Conservation (phyloP, 441 rosid genomes). For the Flueggea neowawraea region DNA sequence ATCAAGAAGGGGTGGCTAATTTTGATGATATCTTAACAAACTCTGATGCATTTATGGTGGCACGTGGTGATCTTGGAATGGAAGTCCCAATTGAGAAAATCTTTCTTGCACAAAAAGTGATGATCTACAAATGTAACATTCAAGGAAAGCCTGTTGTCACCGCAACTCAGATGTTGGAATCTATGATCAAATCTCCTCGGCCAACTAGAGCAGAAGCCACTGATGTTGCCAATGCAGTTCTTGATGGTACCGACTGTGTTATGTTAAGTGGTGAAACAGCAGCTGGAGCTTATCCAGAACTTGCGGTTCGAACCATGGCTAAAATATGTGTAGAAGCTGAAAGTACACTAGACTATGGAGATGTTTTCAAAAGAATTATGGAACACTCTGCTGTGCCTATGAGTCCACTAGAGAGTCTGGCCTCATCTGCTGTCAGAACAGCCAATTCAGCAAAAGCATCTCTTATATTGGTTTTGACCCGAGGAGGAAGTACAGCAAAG, state of each 20-base stretch:
- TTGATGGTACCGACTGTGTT: slow-evolving; percentile 94
- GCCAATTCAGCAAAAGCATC: slow-evolving; percentile 78
- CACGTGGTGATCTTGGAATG: slow-evolving; percentile 97
- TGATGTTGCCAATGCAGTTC: slow-evolving; percentile 96
- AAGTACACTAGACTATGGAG: slow-evolving; percentile 74
- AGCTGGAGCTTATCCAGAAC: slow-evolving; percentile 96
- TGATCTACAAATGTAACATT: slow-evolving; percentile 94
- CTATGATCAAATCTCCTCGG: slow-evolving; percentile 96
- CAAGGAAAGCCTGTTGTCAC: slow-evolving; percentile 97
- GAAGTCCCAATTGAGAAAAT: slow-evolving; percentile 97
- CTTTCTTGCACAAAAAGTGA: slow-evolving; percentile 92
- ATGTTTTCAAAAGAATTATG: slow-evolving; percentile 82
- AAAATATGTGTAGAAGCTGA: slow-evolving; percentile 91
- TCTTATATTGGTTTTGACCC: slow-evolving; percentile 78
- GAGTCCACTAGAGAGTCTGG: slow-evolving; percentile 91
- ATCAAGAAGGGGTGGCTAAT: slow-evolving; percentile 93
- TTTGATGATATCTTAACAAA: slow-evolving; percentile 84
- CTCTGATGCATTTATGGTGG: slow-evolving; percentile 96
- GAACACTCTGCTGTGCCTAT: slow-evolving; percentile 79
- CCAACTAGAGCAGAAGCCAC: slow-evolving; percentile 99
- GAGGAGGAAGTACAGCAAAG: slow-evolving; percentile 96
- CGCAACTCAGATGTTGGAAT: slow-evolving; percentile 98
- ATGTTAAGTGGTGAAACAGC: slow-evolving; percentile 99
- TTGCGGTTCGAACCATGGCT: slow-evolving; percentile 91
- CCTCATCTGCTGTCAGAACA: slow-evolving; percentile 92